Evolutionary conservation across 768 basidiomycete genomes (phyloP), one percentile per base, ranked within the genome.

Genomic region (Podaxis rugospora): DNA sequence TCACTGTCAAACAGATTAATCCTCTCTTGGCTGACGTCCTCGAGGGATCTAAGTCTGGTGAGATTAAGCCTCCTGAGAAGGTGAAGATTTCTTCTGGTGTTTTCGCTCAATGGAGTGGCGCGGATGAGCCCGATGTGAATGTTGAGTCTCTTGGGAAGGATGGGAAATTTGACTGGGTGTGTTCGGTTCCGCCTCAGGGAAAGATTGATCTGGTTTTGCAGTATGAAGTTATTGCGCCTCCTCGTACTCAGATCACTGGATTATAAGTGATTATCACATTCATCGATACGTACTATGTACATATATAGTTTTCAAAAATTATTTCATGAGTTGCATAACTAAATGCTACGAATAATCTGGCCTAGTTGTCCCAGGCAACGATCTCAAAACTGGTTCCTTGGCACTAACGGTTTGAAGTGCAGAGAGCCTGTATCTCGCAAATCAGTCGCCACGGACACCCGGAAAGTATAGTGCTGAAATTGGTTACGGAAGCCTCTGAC

Each of bases 1-100:
- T 81, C 50, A 72, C 70, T 28, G 77, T 82, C 54, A 80, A 79
- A 66, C 69, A 77, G 7, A 68, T 78, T 10, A 74, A 66, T 46
- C 75, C 73, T 14, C 36, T 66, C 7, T 66, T 74, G 9, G 32
- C 39, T n/a, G 21, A 40, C 14, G 52, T 52, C 36, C 28, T 16
- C 9, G 27, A 27, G n/a, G 58, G 60, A 32, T 54, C 62, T 40
- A 64, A 63, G 37, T 23, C 62, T 7, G 62, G 62, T 9, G 49
- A 51, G 28, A 44, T 62, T 23, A 57, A 65, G 49, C 42, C 64
- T 28, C 66, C 63, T 53, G 51, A 62, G 5, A 64, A 68, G 5
- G 62, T 76, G 7, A 69, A 65, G 44, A 66, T 74, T 1, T 55
- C 66, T 2, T 52, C 68, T 4, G 71, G 71, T 2, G 67, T 78